These are phyloP conservation scores for Rhypophila decipiens DNA, from an alignment of 495 filamentous ascomycete genomes.

Conservation along the genomic window DNA sequence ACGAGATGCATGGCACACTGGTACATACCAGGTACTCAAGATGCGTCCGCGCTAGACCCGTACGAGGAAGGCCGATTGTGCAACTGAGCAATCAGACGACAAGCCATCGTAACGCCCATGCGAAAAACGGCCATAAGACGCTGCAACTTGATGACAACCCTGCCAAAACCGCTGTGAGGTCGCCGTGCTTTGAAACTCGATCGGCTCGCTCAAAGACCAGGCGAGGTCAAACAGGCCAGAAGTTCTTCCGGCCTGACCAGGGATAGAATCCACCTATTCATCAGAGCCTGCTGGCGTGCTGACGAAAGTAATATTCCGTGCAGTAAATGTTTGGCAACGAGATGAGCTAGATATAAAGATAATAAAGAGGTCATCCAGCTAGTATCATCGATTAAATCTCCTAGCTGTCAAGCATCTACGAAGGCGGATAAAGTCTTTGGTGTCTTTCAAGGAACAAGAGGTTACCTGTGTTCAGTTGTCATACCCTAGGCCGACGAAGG, in stretches of 20 bases:
- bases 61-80: constrained; percentile 12
- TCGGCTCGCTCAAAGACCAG: constrained; percentile 3
- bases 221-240: no score
- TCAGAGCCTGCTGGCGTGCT: no score
- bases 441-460: no score
- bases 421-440: no score
- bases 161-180: constrained; percentile 11
- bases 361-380: no score
- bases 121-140: constrained; percentile 21
- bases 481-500: no score
- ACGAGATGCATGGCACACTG: not conserved
- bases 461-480: no score
- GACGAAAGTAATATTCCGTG: no score
- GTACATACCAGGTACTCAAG: not conserved
- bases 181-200: constrained; percentile 9
- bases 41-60: constrained; percentile 12
- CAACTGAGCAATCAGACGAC: constrained; percentile 24
- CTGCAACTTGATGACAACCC: constrained; percentile 14
- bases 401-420: no score
- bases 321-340: no score
- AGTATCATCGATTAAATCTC: no score
- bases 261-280: not conserved
- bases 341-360: no score
- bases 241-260: not conserved
- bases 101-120: constrained; percentile 15